A percentile compares a stretch with the other conserved stretches of the same genome.
phyloP scores from a whole-genome alignment of 257 asterid genomes.

The Nyctanthes arbortristis region DNA sequence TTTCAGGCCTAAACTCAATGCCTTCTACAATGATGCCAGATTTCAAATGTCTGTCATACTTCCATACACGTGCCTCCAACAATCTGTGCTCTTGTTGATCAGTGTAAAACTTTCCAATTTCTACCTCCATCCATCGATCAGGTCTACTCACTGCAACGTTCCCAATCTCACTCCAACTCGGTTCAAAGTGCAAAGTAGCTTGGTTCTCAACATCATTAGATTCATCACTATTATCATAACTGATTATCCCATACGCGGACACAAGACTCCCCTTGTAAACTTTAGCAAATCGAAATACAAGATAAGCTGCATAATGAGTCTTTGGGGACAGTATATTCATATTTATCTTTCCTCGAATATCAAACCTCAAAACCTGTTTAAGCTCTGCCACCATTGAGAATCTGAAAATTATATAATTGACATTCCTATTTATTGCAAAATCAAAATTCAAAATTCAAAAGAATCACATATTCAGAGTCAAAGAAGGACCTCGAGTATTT shows the following conservation, averaged over 20 bases:
- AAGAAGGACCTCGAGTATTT: background rate
- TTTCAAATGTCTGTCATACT: constrained; percentile 15
- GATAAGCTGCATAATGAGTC: constrained; percentile 23
- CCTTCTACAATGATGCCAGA: constrained; percentile 30
- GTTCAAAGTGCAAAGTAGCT: constrained; percentile 16
- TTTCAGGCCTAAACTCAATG: constrained; percentile 37
- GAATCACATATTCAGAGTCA: no score
- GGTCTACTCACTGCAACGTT: constrained; percentile 1
- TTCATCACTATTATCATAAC: constrained; percentile 14
- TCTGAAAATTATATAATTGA: background rate
- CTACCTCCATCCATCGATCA: constrained; percentile 47
- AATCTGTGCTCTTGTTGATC: constrained; percentile 23
- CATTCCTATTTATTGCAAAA: no score
- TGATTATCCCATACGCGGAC: constrained; percentile 5
- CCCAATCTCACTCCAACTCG: background rate
- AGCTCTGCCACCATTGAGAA: background rate
- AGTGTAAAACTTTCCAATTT: constrained; percentile 31
- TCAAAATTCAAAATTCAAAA: background rate
- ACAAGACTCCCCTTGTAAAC: background rate
- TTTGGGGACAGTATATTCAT: background rate
- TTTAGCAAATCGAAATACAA: constrained; percentile 7
- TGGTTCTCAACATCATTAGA: constrained; percentile 20
- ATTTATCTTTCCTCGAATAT: constrained; percentile 20
- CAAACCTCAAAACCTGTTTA: constrained; percentile 13
- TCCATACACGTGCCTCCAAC: constrained; percentile 28